These are phyloP conservation scores for Umbelopsis sp. DNA, from an alignment of 192 early-diverging fungal genomes.

Conservation along the genomic window DNA sequence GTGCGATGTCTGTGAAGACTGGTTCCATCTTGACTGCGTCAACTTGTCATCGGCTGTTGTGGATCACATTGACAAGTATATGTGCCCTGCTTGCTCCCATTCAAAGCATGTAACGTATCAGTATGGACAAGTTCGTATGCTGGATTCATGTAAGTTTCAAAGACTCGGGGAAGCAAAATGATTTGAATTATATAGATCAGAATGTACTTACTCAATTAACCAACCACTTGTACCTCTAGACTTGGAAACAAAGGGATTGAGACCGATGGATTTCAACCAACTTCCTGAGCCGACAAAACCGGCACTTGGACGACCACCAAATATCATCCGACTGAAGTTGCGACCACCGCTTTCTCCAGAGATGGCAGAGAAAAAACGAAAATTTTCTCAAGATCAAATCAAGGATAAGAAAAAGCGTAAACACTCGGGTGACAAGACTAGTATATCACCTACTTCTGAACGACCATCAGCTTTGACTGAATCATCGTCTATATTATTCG, in stretches of 20 bases:
- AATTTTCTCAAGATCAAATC: not conserved
- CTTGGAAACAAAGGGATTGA: not conserved
- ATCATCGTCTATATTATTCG: not conserved
- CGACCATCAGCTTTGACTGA: not conserved
- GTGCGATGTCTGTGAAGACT: slow-evolving; percentile 65
- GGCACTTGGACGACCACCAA: slow-evolving; percentile 1
- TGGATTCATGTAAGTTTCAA: not conserved
- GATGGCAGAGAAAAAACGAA: not conserved
- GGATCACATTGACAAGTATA: slow-evolving; percentile 45
- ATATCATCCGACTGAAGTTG: not conserved
- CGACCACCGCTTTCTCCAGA: slow-evolving; percentile 5
- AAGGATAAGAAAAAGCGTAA: slow-evolving; percentile 6
- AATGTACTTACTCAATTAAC: not conserved
- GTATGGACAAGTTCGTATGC: slow-evolving; percentile 10
- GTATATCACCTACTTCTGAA: not conserved
- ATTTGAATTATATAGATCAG: too few relatives aligned
- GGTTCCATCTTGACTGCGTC: slow-evolving; percentile 69
- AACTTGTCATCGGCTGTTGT: slow-evolving; percentile 43
- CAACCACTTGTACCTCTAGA: not conserved
- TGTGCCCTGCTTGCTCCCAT: slow-evolving; percentile 57
- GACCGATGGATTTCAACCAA: not conserved
- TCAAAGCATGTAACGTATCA: not conserved
- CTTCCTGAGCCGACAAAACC: not conserved
- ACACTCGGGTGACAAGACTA: not conserved
- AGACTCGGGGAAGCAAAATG: not conserved